Conservation (phyloP, 805 yeast genomes). For the Starmerella asiatica region DNA sequence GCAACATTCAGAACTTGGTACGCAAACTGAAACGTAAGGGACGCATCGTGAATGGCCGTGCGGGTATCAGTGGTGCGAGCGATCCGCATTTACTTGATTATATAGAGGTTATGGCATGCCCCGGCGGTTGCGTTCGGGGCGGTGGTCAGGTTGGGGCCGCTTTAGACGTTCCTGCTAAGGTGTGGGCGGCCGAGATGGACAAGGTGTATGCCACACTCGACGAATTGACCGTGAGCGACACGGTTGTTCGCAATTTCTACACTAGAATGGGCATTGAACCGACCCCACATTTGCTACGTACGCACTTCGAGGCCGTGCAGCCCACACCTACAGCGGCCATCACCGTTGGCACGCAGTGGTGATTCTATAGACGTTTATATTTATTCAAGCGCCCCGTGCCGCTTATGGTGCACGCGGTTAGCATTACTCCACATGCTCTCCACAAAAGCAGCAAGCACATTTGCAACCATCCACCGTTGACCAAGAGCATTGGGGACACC, state of each 20-base stretch:
- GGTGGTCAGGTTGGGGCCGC: conserved; percentile 69
- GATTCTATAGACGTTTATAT: neutral
- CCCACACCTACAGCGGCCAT: conserved; percentile 19
- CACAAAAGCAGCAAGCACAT: too few relatives aligned
- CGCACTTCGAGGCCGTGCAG: conserved; percentile 17
- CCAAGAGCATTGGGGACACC: too few relatives aligned
- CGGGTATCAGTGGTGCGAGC: conserved; percentile 26
- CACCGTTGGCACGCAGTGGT: conserved; percentile 22
- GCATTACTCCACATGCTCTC: too few relatives aligned
- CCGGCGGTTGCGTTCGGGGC: conserved; percentile 94
- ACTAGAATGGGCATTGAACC: conserved; percentile 5
- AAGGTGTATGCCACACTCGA: conserved; percentile 28
- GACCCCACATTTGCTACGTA: conserved; percentile 7
- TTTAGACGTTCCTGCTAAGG: conserved; percentile 22
- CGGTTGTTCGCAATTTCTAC: conserved; percentile 5
- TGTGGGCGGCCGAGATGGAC: conserved; percentile 26
- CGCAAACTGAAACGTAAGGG: conserved; percentile 45
- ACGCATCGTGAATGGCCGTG: conserved; percentile 22
- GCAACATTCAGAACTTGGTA: conserved; percentile 87
- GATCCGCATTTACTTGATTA: conserved; percentile 63
- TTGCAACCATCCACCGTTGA: too few relatives aligned
- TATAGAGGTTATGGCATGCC: conserved; percentile 96
- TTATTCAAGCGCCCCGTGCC: too few relatives aligned
- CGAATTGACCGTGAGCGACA: conserved; percentile 7
- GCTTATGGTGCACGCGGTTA: too few relatives aligned